Base-by-base conservation (phyloP, 225 moss, liverwort and hornwort genomes). In the Polytrichum formosum region DNA sequence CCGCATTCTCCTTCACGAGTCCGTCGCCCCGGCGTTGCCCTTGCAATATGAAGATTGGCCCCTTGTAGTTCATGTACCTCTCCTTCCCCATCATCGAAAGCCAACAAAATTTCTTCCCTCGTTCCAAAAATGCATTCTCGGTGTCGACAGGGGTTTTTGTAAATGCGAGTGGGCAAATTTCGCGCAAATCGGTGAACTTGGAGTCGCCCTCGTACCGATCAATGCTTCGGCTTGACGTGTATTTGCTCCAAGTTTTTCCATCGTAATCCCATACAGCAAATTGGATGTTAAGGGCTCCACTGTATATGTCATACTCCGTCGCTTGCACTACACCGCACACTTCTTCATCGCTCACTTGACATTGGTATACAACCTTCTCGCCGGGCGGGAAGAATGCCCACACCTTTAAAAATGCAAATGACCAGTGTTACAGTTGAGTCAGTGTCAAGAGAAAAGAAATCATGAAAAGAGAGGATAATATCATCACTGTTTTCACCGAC, bases 301-400 rank as follows among this genome's bases (percentile, higher is more conserved):
- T n/a, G n/a, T n/a, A n/a, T n/a, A n/a, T n/a, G n/a, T n/a, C n/a
- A n/a, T n/a, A n/a, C n/a, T n/a, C 25, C 0, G 7, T 8, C 1
- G 0, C 5, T 0, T 0, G 30, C 1, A 4, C 0, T 2, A 5
- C 78, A 75, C 70, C 70, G 26, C 73, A 79, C 19, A 76, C 0
- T 70, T 63, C 66, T 67, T 55, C 73, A 21, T 58, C 63, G 20
- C 26, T 73, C 53, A 64, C 19, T 1, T 1, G 2, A 56, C 79
- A 79, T 8, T 4, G 53, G 6, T 73, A 76, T 4, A 6, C 66
- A 26, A 79, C 69, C 54, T 26, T 54, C 18, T 28, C 65, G 21
- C 25, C 55, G 22, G 61, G 5, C 18, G 76, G 53, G 16, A 67
- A 79, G 60, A 79, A 79, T n/a, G 73, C 73, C 83, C 83, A 79